Percentiles rank a stretch among this genome's conserved stretches.
Conservation (phyloP, 1,284 basidiomycete species). For the Ceratobasidium sp. region DNA sequence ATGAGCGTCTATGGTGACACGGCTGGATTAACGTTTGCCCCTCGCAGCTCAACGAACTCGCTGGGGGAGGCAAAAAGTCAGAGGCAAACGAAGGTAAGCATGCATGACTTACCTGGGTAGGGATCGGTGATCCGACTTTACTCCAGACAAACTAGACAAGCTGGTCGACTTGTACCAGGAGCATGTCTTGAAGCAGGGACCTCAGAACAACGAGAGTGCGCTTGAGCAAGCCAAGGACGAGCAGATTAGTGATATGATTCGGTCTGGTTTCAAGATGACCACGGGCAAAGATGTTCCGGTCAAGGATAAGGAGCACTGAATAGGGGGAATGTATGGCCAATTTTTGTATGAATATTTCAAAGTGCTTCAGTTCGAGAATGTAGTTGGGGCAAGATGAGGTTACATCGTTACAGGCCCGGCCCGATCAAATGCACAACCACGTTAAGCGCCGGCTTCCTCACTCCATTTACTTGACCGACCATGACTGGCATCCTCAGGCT, state of each 20-base stretch:
- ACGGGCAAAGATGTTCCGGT: conserved; percentile 38
- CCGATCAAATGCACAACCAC: not conserved
- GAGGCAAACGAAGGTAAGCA: conserved; percentile 37
- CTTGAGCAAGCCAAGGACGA: conserved; percentile 51
- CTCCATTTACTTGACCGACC: conserved; percentile 14
- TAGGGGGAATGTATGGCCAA: not conserved
- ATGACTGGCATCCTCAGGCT: conserved; percentile 13
- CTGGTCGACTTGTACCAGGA: conserved; percentile 49
- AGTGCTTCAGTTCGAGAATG: too few species aligned
- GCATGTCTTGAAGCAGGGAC: conserved; percentile 48
- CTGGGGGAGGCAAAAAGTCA: conserved; percentile 37
- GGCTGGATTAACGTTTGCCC: not conserved
- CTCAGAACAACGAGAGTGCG: conserved; percentile 50
- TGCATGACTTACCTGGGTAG: not conserved
- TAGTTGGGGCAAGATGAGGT: not conserved
- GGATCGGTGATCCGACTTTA: not conserved
- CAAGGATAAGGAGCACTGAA: conserved; percentile 33
- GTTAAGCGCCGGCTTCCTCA: not conserved
- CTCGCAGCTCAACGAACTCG: conserved; percentile 38
- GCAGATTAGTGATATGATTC: conserved; percentile 49
- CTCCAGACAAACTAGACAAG: conserved; percentile 35
- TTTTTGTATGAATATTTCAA: not conserved
- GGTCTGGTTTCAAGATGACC: conserved; percentile 37
- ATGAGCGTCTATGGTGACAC: too few species aligned
- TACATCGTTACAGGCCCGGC: not conserved